Evolutionary conservation across 257 asterid genomes (phyloP).

Genomic region (Striga asiatica): DNA sequence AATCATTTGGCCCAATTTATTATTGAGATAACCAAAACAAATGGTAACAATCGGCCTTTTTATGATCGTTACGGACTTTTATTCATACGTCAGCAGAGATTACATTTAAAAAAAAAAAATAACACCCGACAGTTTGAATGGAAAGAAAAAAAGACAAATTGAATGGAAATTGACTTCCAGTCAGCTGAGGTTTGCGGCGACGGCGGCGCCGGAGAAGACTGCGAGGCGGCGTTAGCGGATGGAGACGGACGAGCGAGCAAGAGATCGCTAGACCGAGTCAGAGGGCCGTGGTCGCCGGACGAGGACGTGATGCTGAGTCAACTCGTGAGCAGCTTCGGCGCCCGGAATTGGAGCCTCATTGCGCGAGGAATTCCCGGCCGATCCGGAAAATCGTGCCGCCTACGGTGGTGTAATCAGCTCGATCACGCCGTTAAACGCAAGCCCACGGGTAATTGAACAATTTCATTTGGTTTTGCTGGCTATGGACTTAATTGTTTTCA

Average conservation of each 20-base stretch:
- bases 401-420: conserved; percentile 95
- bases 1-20: too few relatives aligned
- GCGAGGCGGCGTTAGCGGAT: conserved; percentile 3
- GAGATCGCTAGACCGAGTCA: conserved; percentile 47
- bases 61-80: too few relatives aligned
- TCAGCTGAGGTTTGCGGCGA: conserved; percentile 19
- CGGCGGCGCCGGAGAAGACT: conserved; percentile 22
- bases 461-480: too few relatives aligned
- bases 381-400: conserved; percentile 88
- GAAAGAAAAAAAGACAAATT: too few relatives aligned
- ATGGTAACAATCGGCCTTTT: too few relatives aligned
- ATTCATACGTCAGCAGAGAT: too few relatives aligned
- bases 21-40: too few relatives aligned
- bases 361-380: conserved; percentile 88
- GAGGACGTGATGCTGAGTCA: conserved; percentile 65
- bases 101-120: neutral
- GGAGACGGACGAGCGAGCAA: conserved; percentile 28
- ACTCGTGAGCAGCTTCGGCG: conserved; percentile 59
- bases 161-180: conserved; percentile 23
- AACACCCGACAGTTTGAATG: neutral
- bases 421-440: conserved; percentile 75
- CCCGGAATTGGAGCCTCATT: conserved; percentile 80
- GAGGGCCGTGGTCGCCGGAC: conserved; percentile 92
- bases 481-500: too few relatives aligned
- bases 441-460: conserved; percentile 50